Percentiles rank a stretch among this genome's conserved stretches.
Evolutionary conservation across 352 stramenopile genomes (phyloP).

Genomic region (Albugo laibachii): DNA sequence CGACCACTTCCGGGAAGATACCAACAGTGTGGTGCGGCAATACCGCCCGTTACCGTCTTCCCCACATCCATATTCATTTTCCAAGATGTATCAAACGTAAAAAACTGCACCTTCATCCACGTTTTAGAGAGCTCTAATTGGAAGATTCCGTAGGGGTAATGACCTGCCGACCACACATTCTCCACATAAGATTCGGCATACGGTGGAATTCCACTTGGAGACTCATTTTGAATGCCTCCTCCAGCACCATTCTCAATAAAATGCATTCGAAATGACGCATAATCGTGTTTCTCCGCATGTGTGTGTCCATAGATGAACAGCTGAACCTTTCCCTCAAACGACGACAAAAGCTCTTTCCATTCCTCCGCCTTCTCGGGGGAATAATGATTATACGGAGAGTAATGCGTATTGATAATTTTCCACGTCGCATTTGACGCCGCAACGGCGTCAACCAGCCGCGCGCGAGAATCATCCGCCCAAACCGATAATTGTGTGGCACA

Average conservation of each 20-base stretch:
- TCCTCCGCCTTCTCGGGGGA: slow-evolving; percentile 18
- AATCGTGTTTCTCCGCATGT: slow-evolving; percentile 58
- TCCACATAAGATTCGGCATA: slow-evolving; percentile 33
- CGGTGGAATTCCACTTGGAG: slow-evolving; percentile 36
- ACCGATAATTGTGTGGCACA: slow-evolving; percentile 41
- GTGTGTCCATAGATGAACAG: slow-evolving; percentile 54
- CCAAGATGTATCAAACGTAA: slow-evolving; percentile 49
- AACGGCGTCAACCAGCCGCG: slow-evolving; percentile 25
- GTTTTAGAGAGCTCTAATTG: slow-evolving; percentile 28
- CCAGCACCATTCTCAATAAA: slow-evolving; percentile 64
- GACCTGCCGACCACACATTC: slow-evolving; percentile 35
- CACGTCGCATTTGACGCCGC: slow-evolving; percentile 45
- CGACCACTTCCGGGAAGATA: slow-evolving; percentile 23
- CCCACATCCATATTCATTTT: slow-evolving; percentile 25
- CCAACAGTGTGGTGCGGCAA: slow-evolving; percentile 52
- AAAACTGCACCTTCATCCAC: slow-evolving; percentile 37
- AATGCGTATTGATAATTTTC: slow-evolving; percentile 77
- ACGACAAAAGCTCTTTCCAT: slow-evolving; percentile 34
- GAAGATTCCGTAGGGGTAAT: slow-evolving; percentile 56
- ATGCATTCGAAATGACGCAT: slow-evolving; percentile 33
- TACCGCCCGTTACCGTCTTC: slow-evolving; percentile 21
- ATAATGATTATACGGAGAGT: slow-evolving; percentile 65
- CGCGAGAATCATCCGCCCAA: slow-evolving; percentile 37
- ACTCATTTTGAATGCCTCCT: slow-evolving; percentile 52
- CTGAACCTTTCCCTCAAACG: slow-evolving; percentile 19